phyloP scores from a whole-genome alignment of 2,329 filamentous ascomycete genomes.

The Ophiognomonia clavigignenti-juglandacearum region DNA sequence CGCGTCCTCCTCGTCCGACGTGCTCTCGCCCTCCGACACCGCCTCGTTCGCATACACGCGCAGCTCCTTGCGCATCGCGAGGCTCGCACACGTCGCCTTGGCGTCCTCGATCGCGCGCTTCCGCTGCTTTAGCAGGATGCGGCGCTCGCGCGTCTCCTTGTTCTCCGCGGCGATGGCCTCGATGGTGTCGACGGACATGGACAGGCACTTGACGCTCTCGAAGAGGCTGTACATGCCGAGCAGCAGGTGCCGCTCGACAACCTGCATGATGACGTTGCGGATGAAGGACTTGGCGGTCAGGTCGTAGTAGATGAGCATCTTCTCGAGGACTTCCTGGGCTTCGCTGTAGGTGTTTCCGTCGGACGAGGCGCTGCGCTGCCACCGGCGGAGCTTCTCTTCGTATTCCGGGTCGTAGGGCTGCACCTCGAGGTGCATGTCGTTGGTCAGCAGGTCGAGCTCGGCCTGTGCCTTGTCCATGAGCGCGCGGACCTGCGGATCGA shows the following conservation, averaged over 20 bases:
- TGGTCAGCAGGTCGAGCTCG: conserved; percentile 40
- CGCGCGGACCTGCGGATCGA: conserved; percentile 43
- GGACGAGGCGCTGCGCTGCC: conserved; percentile 39
- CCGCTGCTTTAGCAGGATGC: conserved; percentile 41
- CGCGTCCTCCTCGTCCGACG: conserved; percentile 6
- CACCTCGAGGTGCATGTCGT: conserved; percentile 48
- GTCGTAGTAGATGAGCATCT: conserved; percentile 53
- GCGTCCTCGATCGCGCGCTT: conserved; percentile 48
- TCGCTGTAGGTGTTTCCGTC: conserved; percentile 41
- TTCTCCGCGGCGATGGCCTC: conserved; percentile 49
- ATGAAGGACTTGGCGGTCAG: conserved; percentile 48
- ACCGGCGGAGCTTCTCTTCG: conserved; percentile 43
- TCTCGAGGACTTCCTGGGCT: conserved; percentile 48
- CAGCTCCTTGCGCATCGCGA: conserved; percentile 49
- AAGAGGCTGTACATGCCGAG: conserved; percentile 48
- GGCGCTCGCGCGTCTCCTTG: conserved; percentile 46
- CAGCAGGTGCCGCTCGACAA: conserved; percentile 46
- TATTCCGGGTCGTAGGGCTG: conserved; percentile 51
- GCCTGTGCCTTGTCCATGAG: conserved; percentile 41
- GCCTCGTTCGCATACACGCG: conserved; percentile 27
- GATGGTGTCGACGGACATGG: conserved; percentile 38
- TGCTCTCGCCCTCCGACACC: conserved; percentile 24
- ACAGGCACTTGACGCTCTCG: conserved; percentile 46
- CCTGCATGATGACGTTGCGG: conserved; percentile 47
- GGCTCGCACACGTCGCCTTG: conserved; percentile 41